Base-by-base conservation (phyloP, 805 yeast species). In the Aciculoconidium aculeatum region DNA sequence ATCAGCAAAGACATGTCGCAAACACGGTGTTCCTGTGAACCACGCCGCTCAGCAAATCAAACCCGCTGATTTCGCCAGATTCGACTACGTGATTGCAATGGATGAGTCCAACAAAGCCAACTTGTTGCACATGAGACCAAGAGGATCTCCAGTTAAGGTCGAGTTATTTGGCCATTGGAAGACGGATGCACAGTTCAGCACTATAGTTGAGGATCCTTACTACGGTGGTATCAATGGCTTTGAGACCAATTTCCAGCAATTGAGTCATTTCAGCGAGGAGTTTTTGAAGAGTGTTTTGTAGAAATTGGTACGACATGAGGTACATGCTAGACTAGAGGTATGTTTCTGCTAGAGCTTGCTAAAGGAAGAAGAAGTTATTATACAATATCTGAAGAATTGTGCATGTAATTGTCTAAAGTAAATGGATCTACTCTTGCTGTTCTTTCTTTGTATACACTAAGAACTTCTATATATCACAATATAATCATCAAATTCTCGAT, bases 171-270 rank as follows among this genome's bases (percentile, higher is more conserved):
- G 96, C 0, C 75, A 80, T n/a, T 88, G 86, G 79, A 67, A 74
- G 34, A 70, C 73, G 1, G 75, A 73, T 44, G 22, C 28, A 4
- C 53, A 58, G 22, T 72, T 68, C 36, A 64, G 63, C 11, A 64
- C 55, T 19, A 73, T 83, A 18, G 88, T 88, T 5, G 83, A 75
- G 31, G 97, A 88, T 53, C 97, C 97, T 1, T 88, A 90, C 53
- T 90, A 88, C 48, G 96, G 96, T 4, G 95, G 94, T 0, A 60
- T 58, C 12, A 69, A 74, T 40, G 95, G 96, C 2, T 88, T 88
- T 50, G 92, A 85, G 53, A 67, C 62, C 33, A 85, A 83, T 53
- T 88, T 77, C 50, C 50, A 69, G 32, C 97, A 88, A 49, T 67
- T 87, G 28, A 49, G 61, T 7, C 87, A 82, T 43, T 90, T 90